These are phyloP conservation scores for Thraustochytrium striatum DNA, from an alignment of 352 stramenopile species.

Conservation along the genomic window DNA sequence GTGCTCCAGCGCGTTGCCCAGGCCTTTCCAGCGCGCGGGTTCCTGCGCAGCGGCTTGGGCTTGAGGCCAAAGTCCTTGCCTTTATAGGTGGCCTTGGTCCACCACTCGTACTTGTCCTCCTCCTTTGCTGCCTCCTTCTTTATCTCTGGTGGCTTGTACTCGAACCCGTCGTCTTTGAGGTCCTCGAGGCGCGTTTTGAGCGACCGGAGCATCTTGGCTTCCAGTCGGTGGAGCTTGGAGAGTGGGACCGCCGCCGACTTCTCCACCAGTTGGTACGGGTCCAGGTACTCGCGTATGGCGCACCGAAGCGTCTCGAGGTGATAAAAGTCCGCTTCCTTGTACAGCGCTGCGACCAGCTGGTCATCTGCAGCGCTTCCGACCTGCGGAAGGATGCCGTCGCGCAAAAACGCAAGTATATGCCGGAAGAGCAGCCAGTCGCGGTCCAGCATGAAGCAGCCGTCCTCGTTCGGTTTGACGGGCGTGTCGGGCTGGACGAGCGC, in stretches of 20 bases:
- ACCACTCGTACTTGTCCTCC: not conserved
- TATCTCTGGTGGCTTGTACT: not conserved
- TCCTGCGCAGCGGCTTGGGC: too few relatives aligned
- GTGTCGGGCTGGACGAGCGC: conserved; percentile 53
- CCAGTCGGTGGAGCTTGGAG: conserved; percentile 24
- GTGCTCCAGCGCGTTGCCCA: too few relatives aligned
- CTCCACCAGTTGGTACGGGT: conserved; percentile 30
- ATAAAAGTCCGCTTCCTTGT: conserved; percentile 45
- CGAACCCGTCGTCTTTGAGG: not conserved
- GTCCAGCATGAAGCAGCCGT: conserved; percentile 54
- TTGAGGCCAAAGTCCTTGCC: not conserved
- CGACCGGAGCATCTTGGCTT: not conserved
- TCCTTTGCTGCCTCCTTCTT: not conserved
- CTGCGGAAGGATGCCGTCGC: conserved; percentile 53
- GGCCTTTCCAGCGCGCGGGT: too few relatives aligned
- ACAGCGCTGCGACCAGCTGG: conserved; percentile 9
- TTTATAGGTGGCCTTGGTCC: not conserved
- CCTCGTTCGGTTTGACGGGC: conserved; percentile 51
- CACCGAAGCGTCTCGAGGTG: conserved; percentile 36
- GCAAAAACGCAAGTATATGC: conserved; percentile 59
- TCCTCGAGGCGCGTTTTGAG: not conserved
- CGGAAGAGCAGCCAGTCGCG: conserved; percentile 61
- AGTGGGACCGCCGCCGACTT: conserved; percentile 17
- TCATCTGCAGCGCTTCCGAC: not conserved
- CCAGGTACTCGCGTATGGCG: conserved; percentile 29